Evolutionary conservation across 306 rosid species (phyloP).

Genomic region (Prunus salicina): DNA sequence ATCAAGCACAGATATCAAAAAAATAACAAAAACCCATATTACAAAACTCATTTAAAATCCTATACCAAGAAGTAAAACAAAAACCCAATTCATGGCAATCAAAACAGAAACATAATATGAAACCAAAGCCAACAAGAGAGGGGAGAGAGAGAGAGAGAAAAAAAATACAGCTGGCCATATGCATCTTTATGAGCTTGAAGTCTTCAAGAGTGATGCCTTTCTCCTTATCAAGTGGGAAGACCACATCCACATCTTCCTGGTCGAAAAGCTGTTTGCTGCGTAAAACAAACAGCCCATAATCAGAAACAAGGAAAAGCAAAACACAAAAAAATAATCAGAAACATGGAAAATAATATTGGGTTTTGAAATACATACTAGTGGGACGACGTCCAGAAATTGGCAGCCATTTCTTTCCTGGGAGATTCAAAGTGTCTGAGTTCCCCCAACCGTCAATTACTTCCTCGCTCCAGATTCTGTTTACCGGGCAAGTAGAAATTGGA

Average conservation of each 20-base stretch:
- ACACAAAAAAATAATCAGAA: neutral
- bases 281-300: neutral
- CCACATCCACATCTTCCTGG: constrained; percentile 91
- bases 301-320: neutral
- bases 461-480: constrained; percentile 1
- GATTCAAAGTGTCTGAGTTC: constrained; percentile 5
- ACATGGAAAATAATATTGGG: neutral
- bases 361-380: constrained; percentile 53
- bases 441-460: constrained; percentile 13
- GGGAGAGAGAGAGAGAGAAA: neutral
- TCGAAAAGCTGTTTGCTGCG: constrained; percentile 76
- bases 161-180: constrained; percentile 75
- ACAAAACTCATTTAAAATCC: neutral
- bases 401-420: constrained; percentile 55
- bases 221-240: constrained; percentile 70
- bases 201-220: constrained; percentile 84
- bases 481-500: neutral
- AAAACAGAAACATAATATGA: neutral
- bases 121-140: neutral
- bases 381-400: constrained; percentile 94
- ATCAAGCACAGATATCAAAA: neutral
- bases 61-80: neutral
- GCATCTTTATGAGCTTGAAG: constrained; percentile 92
- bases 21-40: neutral
- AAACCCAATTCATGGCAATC: neutral